Conservation (phyloP, 1,139 yeast species). For the Arxiozyma bovina region DNA sequence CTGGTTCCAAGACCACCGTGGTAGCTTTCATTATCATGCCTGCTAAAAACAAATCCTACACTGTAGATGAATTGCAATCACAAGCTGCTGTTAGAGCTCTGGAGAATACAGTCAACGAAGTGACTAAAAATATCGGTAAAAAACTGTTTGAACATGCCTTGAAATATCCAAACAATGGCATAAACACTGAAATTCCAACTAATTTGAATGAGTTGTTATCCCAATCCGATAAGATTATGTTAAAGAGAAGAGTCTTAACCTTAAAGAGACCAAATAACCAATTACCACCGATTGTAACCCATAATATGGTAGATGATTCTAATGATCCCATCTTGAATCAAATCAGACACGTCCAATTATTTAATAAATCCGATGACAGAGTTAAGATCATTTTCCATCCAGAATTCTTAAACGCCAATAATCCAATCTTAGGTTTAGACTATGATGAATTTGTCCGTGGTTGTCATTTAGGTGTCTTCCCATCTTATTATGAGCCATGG, state of each 20-base stretch:
- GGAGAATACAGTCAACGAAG: slow-evolving; percentile 82
- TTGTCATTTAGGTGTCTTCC: slow-evolving; percentile 96
- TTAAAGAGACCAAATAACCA: slow-evolving; percentile 70
- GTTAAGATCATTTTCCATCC: slow-evolving; percentile 97
- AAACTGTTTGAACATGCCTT: slow-evolving; percentile 88
- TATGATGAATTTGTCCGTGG: slow-evolving; percentile 98
- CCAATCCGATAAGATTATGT: slow-evolving; percentile 78
- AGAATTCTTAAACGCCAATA: slow-evolving; percentile 88
- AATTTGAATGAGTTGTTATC: slow-evolving; percentile 70
- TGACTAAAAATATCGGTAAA: slow-evolving; percentile 79
- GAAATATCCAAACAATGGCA: slow-evolving; percentile 55
- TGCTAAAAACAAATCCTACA: slow-evolving; percentile 85
- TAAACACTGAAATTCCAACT: slow-evolving; percentile 44
- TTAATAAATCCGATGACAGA: slow-evolving; percentile 82
- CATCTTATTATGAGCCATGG: slow-evolving; percentile 98
- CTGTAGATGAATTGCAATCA: slow-evolving; percentile 91
- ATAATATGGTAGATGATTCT: slow-evolving; percentile 89
- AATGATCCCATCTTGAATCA: slow-evolving; percentile 88
- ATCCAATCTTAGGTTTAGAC: slow-evolving; percentile 86
- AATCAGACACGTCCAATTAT: slow-evolving; percentile 82
- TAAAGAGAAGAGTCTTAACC: slow-evolving; percentile 90
- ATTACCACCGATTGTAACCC: slow-evolving; percentile 95
- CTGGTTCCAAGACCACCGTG: slow-evolving; percentile 81
- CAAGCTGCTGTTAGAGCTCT: slow-evolving; percentile 92
- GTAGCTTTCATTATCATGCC: slow-evolving; percentile 99